Percentiles rank a stretch among this genome's conserved stretches.
Conservation (phyloP, 2,329 filamentous ascomycete species). For the Botrytis aclada region DNA sequence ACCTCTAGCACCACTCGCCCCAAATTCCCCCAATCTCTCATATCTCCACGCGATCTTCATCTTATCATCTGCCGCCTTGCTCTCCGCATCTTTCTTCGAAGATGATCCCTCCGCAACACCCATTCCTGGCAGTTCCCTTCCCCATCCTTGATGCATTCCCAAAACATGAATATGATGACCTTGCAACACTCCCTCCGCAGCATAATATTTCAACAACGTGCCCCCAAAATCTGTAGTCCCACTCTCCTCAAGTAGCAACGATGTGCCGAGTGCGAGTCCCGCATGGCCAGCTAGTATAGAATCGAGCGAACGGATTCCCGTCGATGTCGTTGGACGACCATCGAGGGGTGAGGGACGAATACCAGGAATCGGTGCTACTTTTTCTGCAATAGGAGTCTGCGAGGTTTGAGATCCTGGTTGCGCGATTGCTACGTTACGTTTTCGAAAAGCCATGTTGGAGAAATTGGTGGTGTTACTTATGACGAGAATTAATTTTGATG, state of each 20-base stretch:
- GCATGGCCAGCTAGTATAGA: conserved; percentile 80
- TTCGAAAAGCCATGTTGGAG: conserved; percentile 61
- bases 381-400: conserved; percentile 3
- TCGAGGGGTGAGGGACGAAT: conserved; percentile 85
- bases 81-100: conserved; percentile 43
- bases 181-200: conserved; percentile 88
- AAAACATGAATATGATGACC: conserved; percentile 86
- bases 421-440: conserved; percentile 59
- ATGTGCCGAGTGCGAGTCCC: conserved; percentile 78
- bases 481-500: conserved; percentile 2
- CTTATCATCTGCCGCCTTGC: conserved; percentile 55
- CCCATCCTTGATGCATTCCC: conserved; percentile 76
- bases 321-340: conserved; percentile 84
- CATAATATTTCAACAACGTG: conserved; percentile 80
- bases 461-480: background rate
- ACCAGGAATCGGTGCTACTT: conserved; percentile 44
- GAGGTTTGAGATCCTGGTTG: conserved; percentile 25
- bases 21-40: conserved; percentile 74
- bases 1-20: conserved; percentile 47
- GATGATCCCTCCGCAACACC: conserved; percentile 44
- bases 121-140: conserved; percentile 76
- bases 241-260: conserved; percentile 77
- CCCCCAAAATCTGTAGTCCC: conserved; percentile 94
- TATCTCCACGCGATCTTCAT: conserved; percentile 99
- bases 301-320: conserved; percentile 83